phyloP scores from a whole-genome alignment of 352 stramenopile species.

The Aphanomyces stellatus region DNA sequence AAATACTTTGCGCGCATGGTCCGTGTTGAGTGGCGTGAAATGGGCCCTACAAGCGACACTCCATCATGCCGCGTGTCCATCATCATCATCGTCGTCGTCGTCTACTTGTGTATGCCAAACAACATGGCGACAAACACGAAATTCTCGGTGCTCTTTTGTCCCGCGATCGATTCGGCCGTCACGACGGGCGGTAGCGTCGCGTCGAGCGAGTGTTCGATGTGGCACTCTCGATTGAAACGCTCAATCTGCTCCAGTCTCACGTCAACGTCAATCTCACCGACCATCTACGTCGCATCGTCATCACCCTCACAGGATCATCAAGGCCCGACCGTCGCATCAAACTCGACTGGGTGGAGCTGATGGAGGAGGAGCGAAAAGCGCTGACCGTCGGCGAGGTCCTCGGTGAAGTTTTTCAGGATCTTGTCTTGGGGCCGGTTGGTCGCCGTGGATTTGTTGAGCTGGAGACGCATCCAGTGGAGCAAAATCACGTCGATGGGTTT shows the following conservation, averaged over 20 bases:
- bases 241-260: conserved; percentile 60
- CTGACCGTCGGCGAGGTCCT: conserved; percentile 52
- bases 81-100: no score
- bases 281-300: conserved; percentile 37
- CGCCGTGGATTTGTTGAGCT: conserved; percentile 51
- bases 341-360: conserved; percentile 62
- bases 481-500: conserved; percentile 69
- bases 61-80: no score
- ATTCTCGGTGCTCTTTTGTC: conserved; percentile 51
- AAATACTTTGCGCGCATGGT: conserved; percentile 51
- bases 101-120: conserved; percentile 59
- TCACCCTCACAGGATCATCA: not conserved
- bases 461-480: conserved; percentile 68
- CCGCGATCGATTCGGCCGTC: conserved; percentile 63
- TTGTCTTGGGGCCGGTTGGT: conserved; percentile 58
- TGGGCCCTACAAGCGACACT: conserved; percentile 35
- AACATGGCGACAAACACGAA: conserved; percentile 73
- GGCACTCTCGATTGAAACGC: conserved; percentile 52
- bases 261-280: conserved; percentile 64
- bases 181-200: conserved; percentile 53
- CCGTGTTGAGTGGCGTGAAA: conserved; percentile 44
- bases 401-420: conserved; percentile 70
- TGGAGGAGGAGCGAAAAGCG: conserved; percentile 64
- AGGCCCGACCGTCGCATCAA: conserved; percentile 41
- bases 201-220: conserved; percentile 19